Evolutionary conservation across 106 monocot genomes (phyloP).

Genomic region (Acanthochlamys bracteata): DNA sequence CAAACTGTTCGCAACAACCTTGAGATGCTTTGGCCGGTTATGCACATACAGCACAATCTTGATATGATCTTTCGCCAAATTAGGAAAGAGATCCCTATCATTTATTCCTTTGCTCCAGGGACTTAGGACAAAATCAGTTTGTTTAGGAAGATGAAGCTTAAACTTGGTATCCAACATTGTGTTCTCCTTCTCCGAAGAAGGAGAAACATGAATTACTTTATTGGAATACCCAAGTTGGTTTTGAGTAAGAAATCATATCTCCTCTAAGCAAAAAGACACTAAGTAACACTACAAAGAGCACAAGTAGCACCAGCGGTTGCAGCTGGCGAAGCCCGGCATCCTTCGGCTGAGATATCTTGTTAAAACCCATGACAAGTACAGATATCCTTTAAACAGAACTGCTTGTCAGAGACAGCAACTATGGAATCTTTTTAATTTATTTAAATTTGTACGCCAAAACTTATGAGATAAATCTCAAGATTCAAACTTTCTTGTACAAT

Average conservation of each 20-base stretch:
- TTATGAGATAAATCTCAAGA: too few relatives aligned
- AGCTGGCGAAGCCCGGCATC: conserved; percentile 20
- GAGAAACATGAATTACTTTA: neutral
- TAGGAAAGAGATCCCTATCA: neutral
- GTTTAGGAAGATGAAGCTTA: neutral
- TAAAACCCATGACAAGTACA: conserved; percentile 21
- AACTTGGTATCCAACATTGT: neutral
- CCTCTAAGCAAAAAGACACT: conserved; percentile 4
- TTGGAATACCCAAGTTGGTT: neutral
- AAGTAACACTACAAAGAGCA: conserved; percentile 3
- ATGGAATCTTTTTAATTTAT: neutral
- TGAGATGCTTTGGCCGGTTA: conserved; percentile 87
- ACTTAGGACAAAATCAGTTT: neutral
- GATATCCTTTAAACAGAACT: neutral
- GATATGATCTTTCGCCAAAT: conserved; percentile 51
- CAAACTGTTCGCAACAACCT: conserved; percentile 58
- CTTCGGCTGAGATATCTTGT: conserved; percentile 32
- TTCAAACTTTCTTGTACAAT: too few relatives aligned
- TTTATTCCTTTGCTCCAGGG: neutral
- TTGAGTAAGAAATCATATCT: neutral
- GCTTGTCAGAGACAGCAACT: neutral
- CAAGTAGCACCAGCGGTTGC: conserved; percentile 17
- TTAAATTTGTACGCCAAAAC: too few relatives aligned
- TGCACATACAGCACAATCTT: conserved; percentile 86
- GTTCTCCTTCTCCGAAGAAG: neutral